These are phyloP conservation scores for Rhododendron ferrugineum DNA, from an alignment of 148 eudicot genomes.

Conservation along the genomic window DNA sequence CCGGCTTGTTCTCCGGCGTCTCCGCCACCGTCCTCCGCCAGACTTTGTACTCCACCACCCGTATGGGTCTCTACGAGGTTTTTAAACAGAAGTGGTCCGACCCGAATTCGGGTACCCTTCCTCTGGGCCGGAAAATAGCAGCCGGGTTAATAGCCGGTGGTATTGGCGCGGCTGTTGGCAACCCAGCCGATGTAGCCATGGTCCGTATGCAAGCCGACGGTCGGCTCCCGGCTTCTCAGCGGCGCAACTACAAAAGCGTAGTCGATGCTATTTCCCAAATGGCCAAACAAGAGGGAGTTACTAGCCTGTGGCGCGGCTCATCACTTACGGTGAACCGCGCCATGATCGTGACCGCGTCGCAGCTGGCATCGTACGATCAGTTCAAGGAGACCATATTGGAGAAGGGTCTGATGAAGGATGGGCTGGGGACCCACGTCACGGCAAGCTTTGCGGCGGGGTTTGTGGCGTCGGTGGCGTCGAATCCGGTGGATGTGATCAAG, in stretches of 20 bases:
- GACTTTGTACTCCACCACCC: slow-evolving; percentile 51
- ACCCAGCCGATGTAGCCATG: slow-evolving; percentile 62
- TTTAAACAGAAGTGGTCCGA: slow-evolving; percentile 38
- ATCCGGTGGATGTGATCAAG: slow-evolving; percentile 52
- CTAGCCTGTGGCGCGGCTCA: slow-evolving; percentile 55
- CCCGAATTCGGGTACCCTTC: slow-evolving; percentile 25
- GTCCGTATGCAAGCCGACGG: slow-evolving; percentile 61
- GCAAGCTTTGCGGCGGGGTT: slow-evolving; percentile 53
- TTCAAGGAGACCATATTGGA: neutral
- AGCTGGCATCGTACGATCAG: neutral
- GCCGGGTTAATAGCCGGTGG: slow-evolving; percentile 48
- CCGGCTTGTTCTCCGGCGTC: slow-evolving; percentile 44
- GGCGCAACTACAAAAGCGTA: slow-evolving; percentile 40
- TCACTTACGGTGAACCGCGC: slow-evolving; percentile 56
- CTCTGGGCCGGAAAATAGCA: slow-evolving; percentile 29
- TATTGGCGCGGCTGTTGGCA: slow-evolving; percentile 49
- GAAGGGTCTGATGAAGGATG: neutral
- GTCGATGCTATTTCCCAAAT: slow-evolving; percentile 34
- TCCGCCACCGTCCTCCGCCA: slow-evolving; percentile 58
- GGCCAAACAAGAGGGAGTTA: slow-evolving; percentile 31
- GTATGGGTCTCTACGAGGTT: slow-evolving; percentile 53
- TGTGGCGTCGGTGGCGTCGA: slow-evolving; percentile 45
- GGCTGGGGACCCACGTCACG: slow-evolving; percentile 39
- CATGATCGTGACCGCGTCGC: neutral
- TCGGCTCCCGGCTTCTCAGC: slow-evolving; percentile 34